Conservation (phyloP, 2,329 filamentous ascomycete species). For the Sporothrix mexicana region DNA sequence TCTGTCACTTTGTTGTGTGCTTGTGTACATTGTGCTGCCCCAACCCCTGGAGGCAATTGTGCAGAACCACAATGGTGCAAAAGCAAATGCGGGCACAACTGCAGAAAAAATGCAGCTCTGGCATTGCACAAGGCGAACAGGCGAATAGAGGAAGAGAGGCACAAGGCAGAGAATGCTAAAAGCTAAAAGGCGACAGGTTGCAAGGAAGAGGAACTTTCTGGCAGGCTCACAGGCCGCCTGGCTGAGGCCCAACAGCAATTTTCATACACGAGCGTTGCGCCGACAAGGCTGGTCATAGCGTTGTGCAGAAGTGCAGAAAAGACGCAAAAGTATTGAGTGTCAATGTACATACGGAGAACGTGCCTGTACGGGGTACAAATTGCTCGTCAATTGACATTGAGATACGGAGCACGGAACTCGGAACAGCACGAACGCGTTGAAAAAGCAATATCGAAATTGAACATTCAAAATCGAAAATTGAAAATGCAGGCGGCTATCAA, state of each 20-base stretch:
- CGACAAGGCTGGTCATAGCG: slow-evolving; percentile 15
- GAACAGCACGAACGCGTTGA: background rate
- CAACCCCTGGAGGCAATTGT: background rate
- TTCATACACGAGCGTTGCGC: background rate
- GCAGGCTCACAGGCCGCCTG: no score
- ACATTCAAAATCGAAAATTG: background rate
- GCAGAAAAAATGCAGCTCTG: background rate
- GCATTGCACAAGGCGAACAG: slow-evolving; percentile 4
- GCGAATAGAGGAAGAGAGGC: background rate
- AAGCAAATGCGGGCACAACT: slow-evolving; percentile 4
- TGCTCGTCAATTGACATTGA: background rate
- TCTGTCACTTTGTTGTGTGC: background rate
- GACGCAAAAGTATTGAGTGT: background rate
- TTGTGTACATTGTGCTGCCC: background rate
- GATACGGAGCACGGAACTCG: background rate
- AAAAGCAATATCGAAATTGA: background rate
- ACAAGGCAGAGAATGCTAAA: background rate
- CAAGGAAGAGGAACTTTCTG: background rate
- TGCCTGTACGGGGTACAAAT: background rate
- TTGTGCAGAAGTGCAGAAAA: background rate
- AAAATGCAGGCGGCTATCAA: background rate
- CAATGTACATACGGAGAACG: background rate
- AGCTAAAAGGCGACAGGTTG: background rate
- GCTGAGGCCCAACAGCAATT: no score
- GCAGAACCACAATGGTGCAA: slow-evolving; percentile 6